phyloP scores from a whole-genome alignment of 441 rosid species.

The Macaranga tanarius region DNA sequence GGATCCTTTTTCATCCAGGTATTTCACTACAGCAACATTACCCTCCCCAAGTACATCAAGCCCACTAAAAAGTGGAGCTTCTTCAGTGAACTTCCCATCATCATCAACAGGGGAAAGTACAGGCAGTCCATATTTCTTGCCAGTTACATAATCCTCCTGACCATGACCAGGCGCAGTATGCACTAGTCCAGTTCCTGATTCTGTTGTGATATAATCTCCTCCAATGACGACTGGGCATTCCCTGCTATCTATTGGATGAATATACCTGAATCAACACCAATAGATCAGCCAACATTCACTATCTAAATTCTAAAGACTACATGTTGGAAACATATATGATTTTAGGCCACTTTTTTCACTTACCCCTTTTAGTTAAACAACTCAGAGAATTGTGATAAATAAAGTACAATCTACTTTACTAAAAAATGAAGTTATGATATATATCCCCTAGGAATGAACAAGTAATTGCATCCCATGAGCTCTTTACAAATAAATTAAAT shows the following conservation, averaged over 20 bases:
- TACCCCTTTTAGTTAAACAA: background rate
- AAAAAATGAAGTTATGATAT: background rate
- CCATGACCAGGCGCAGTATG: slow-evolving; percentile 99
- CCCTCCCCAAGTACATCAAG: slow-evolving; percentile 96
- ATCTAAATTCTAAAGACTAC: background rate
- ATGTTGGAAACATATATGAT: background rate
- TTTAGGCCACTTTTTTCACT: background rate
- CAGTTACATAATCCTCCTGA: slow-evolving; percentile 92
- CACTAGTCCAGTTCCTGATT: slow-evolving; percentile 96
- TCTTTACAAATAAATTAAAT: background rate
- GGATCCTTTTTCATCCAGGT: slow-evolving; percentile 71
- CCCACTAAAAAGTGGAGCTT: slow-evolving; percentile 84
- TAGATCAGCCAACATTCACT: slow-evolving; percentile 15
- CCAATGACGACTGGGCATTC: slow-evolving; percentile 90
- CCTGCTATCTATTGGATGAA: slow-evolving; percentile 70
- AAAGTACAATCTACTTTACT: background rate
- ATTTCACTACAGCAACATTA: slow-evolving; percentile 72
- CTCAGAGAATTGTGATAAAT: background rate
- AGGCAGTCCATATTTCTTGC: slow-evolving; percentile 86
- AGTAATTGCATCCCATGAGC: background rate
- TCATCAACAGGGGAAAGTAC: slow-evolving; percentile 85
- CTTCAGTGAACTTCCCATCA: slow-evolving; percentile 91
- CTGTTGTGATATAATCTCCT: slow-evolving; percentile 97
- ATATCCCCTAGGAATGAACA: background rate
- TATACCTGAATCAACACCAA: slow-evolving; percentile 56